Evolutionary conservation across 192 early-diverging fungal genomes (phyloP), one percentile per base, ranked within the genome.

Genomic region (Coemansia reversa): DNA sequence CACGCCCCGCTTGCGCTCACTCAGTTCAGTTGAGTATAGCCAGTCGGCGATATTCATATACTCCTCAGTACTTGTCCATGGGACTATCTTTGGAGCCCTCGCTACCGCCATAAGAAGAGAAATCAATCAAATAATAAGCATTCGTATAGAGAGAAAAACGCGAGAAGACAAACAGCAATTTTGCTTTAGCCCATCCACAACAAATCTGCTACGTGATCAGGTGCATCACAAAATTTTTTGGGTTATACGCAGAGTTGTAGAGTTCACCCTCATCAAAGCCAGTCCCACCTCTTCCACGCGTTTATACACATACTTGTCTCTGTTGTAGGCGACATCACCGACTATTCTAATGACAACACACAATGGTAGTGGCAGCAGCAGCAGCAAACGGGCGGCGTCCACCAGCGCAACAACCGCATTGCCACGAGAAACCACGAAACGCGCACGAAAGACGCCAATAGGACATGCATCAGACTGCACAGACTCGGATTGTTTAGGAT

Each of bases 391-490:
- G 1, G 24, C 56, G 16, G 72, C 66, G 7, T 51, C 58, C 9
- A 22, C 39, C 27, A 39, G 45, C 25, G 39, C 52, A 12, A 12
- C 7, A n/a, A 8, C 7, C 25, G 25, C 9, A 24, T 8, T 29
- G 16, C 39, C 27, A 14, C 20, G 49, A 0, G 30, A 45, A 18
- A 22, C 57, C 4, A 57, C 64, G 4, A 75, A 75, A 52, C 73
- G 73, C 20, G 59, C 60, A 27, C 67, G 73, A 33, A 65, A 23
- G 42, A 25, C 53, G 4, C 23, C 51, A 18, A 45, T 53, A 48
- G 52, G 76, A n/a, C 87, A 89, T 65, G 65, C 77, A 0, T 53
- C 67, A 6, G 84, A 86, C 51, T 90, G 88, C 64, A 63, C 80
- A 7, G 86, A 88, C 63, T 50, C 72, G 0, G 62, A 70, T 4